Conservation (phyloP, 148 eudicot species). For the Amaranthus palmeri region DNA sequence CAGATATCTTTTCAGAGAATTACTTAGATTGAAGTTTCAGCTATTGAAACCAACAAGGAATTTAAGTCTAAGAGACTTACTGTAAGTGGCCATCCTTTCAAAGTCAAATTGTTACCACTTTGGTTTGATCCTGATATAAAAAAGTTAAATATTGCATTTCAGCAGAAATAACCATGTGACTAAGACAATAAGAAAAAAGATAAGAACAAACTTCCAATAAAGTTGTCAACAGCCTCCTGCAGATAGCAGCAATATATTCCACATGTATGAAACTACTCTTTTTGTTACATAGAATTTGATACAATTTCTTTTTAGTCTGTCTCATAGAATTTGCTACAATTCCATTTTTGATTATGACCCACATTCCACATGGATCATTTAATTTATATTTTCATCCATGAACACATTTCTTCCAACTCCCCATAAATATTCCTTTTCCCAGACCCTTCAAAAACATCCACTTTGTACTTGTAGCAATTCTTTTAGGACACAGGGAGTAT, state of each 20-base stretch:
- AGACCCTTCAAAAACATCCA: too few species aligned
- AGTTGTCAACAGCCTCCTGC: background rate
- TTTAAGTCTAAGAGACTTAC: conserved; percentile 37
- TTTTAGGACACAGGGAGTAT: background rate
- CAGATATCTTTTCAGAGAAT: background rate
- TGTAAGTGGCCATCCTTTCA: conserved; percentile 84
- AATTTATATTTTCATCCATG: too few species aligned
- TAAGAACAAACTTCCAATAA: background rate
- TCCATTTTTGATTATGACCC: too few species aligned
- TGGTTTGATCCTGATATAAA: conserved; percentile 54
- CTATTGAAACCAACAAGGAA: background rate
- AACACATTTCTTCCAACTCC: too few species aligned
- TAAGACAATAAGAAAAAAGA: background rate
- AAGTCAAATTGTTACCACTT: conserved; percentile 55
- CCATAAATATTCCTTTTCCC: too few species aligned
- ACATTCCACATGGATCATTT: too few species aligned
- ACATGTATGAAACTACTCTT: background rate
- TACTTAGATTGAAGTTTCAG: background rate
- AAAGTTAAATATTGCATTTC: conserved; percentile 14
- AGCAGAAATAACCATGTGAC: conserved; percentile 10
- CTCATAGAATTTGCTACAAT: too few species aligned
- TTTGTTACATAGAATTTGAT: too few species aligned
- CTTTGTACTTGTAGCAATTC: too few species aligned
- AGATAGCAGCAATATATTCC: background rate
- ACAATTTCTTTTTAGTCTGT: too few species aligned